Conservation (phyloP, 352 stramenopile species). For the Phytophthora fragariaefolia region DNA sequence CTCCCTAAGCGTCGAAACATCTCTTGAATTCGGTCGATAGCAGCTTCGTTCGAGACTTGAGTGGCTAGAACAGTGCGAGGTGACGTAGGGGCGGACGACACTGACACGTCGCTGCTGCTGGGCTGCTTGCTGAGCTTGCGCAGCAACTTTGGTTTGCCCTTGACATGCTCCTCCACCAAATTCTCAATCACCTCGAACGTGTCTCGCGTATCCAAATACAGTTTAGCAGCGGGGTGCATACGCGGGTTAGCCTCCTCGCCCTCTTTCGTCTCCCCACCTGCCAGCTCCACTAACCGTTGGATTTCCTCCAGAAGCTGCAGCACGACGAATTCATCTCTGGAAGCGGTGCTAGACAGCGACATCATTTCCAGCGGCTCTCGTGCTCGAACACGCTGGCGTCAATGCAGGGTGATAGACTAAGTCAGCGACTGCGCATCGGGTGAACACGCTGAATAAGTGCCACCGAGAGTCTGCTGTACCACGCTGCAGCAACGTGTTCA, state of each 20-base stretch:
- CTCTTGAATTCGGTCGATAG: slow-evolving; percentile 71
- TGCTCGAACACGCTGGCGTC: slow-evolving; percentile 18
- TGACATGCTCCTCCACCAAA: slow-evolving; percentile 52
- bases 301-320: slow-evolving; percentile 81
- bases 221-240: slow-evolving; percentile 65
- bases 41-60: slow-evolving; percentile 40
- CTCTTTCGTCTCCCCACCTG: slow-evolving; percentile 19
- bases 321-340: slow-evolving; percentile 63
- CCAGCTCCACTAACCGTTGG: slow-evolving; percentile 44
- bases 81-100: neutral
- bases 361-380: slow-evolving; percentile 14
- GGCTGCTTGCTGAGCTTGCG: slow-evolving; percentile 59
- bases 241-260: slow-evolving; percentile 38
- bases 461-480: neutral
- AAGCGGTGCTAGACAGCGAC: slow-evolving; percentile 7
- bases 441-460: neutral
- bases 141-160: slow-evolving; percentile 54
- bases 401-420: slow-evolving; percentile 3
- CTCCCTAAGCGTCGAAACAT: slow-evolving; percentile 73
- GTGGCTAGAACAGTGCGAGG: neutral
- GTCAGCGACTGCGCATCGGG: slow-evolving; percentile 27
- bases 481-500: neutral
- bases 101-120: slow-evolving; percentile 19
- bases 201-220: slow-evolving; percentile 81
- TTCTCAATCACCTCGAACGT: slow-evolving; percentile 74